Evolutionary conservation across 495 filamentous ascomycete genomes (phyloP).

Genomic region (Chaetomium tenue): DNA sequence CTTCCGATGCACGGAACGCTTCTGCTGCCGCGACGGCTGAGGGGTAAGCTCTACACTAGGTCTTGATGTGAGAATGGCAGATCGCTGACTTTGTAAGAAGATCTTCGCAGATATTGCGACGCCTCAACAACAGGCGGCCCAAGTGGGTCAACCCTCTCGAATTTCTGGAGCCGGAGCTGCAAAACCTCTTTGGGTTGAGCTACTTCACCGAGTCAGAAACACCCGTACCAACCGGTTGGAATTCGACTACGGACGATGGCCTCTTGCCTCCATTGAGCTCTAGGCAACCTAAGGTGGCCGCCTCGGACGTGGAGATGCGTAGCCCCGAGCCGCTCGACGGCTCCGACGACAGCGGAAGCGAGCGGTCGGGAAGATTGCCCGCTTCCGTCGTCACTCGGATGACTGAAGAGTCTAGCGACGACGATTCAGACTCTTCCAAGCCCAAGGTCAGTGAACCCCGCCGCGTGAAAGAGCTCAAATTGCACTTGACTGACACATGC

Average conservation of each 20-base stretch:
- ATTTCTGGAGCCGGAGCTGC: slow-evolving; percentile 53
- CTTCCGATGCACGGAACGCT: slow-evolving; percentile 32
- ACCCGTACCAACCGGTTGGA: slow-evolving; percentile 63
- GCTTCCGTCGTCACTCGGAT: slow-evolving; percentile 44
- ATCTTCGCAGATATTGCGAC: slow-evolving; percentile 29
- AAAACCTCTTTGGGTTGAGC: slow-evolving; percentile 69
- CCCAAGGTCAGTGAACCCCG: slow-evolving; percentile 31
- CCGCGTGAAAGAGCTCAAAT: not conserved
- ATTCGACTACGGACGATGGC: slow-evolving; percentile 55
- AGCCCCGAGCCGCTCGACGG: slow-evolving; percentile 34
- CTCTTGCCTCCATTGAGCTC: slow-evolving; percentile 56
- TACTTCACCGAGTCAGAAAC: slow-evolving; percentile 53
- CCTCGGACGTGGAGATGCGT: slow-evolving; percentile 38
- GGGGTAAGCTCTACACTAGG: slow-evolving; percentile 22
- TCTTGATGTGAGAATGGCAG: not conserved
- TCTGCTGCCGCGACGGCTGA: slow-evolving; percentile 8
- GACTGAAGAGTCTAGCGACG: slow-evolving; percentile 54
- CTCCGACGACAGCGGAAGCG: slow-evolving; percentile 47
- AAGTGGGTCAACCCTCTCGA: slow-evolving; percentile 48
- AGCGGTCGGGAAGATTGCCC: slow-evolving; percentile 24
- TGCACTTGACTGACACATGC: not conserved
- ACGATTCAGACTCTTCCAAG: slow-evolving; percentile 38
- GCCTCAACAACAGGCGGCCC: slow-evolving; percentile 39
- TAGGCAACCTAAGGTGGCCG: slow-evolving; percentile 40
- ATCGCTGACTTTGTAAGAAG: slow-evolving; percentile 14